Base-by-base conservation (phyloP, 768 basidiomycete species). In the Pholiota microspora region DNA sequence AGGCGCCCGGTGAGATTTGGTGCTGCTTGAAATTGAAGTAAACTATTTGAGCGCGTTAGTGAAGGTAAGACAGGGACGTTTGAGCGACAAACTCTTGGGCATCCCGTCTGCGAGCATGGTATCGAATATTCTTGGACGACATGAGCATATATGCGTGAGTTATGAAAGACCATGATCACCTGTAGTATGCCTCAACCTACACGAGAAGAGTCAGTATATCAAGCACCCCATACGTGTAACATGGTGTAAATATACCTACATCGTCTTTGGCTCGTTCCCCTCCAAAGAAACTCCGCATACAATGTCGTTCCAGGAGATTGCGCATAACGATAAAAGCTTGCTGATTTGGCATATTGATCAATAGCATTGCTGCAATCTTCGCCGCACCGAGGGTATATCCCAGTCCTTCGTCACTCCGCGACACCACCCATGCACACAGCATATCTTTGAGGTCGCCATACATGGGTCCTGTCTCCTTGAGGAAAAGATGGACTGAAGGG, bases 1-100 rank as follows among this genome's bases (percentile, higher is more conserved):
- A 96, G n/a, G 84, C 79, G 2, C 84, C 73, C 1, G 94, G 93
- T 1, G 92, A 88, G 63, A 96, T 83, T 58, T 94, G 91, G 66
- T 94, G 91, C 62, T 94, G 91, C 67, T 94, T 93, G 72, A 95
- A 94, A 72, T 94, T 94, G 73, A 93, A 91, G 68, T 93, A 94
- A 58, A 96, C 92, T 94, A 23, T 13, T 21, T 45, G 3, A 24
- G 21, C 38, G 15, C 32, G 44, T 49, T 29, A 53, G 47, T 61
- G 44, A 60, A 44, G 35, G 12, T 4, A 23, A 51, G 34, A 34
- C 24, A 47, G 25, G 21, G 47, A 47, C 16, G 10, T 31, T 32
- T 35, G 12, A 9, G 36, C 46, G 35, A 23, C 15, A n/a, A 13
- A 21, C 92, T 86, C 71, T 94, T 94, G 1, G 94, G 94, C 92